Evolutionary conservation across 2,329 filamentous ascomycete genomes (phyloP).

Genomic region (Alternaria incomplexa): DNA sequence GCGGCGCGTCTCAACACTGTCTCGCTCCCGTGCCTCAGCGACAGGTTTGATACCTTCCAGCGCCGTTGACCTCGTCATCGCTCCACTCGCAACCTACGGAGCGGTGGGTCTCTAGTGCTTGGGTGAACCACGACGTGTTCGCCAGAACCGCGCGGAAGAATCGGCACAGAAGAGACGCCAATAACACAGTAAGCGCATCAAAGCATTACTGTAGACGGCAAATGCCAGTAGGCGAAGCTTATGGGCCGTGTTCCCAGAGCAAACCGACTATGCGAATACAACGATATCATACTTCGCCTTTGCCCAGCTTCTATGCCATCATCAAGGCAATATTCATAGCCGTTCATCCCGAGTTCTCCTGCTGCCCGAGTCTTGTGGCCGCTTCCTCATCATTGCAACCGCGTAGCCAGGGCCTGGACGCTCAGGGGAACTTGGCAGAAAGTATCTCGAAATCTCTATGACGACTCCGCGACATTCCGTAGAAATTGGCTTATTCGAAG

Average conservation of each 20-base stretch:
- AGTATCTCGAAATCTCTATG: background rate
- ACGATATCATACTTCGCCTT: slow-evolving; percentile 1
- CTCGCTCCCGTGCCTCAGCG: slow-evolving; percentile 5
- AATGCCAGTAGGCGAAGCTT: background rate
- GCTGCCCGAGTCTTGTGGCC: background rate
- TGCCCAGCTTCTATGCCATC: background rate
- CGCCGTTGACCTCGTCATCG: slow-evolving; percentile 11
- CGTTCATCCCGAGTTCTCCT: background rate
- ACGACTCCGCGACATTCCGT: background rate
- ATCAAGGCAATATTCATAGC: background rate
- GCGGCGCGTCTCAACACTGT: slow-evolving; percentile 15
- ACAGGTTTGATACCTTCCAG: slow-evolving; percentile 1
- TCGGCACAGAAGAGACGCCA: slow-evolving; percentile 2
- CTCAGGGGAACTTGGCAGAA: background rate
- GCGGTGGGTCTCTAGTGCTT: background rate
- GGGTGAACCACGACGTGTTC: background rate
- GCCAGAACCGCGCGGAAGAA: background rate
- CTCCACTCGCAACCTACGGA: slow-evolving; percentile 1
- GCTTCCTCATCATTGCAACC: background rate
- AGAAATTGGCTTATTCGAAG: background rate
- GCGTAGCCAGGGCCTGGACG: background rate
- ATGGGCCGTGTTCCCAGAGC: background rate
- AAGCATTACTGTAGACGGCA: background rate
- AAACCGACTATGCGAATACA: background rate
- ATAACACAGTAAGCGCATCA: background rate